These are phyloP conservation scores for Penicillium nordicum DNA, from an alignment of 2,329 filamentous ascomycete genomes.

Conservation along the genomic window DNA sequence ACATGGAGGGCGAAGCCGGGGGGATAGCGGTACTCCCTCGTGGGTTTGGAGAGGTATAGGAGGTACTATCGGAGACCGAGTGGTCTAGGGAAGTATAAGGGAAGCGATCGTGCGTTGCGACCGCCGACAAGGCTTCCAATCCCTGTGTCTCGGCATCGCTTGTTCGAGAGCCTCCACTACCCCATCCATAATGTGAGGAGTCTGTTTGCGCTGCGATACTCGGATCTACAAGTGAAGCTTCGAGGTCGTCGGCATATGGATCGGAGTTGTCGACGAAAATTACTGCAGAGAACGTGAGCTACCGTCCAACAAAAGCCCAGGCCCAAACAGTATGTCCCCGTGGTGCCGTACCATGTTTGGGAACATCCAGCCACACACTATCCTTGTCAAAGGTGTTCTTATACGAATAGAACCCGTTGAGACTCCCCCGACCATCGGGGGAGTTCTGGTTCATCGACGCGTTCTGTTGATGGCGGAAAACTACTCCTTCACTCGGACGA, in stretches of 20 bases:
- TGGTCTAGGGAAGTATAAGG: constrained; percentile 28
- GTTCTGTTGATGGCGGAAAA: constrained; percentile 68
- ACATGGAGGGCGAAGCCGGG: constrained; percentile 43
- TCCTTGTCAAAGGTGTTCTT: constrained; percentile 62
- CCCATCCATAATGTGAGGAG: constrained; percentile 33
- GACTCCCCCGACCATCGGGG: constrained; percentile 39
- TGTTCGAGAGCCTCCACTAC: constrained; percentile 24
- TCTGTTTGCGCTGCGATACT: constrained; percentile 30
- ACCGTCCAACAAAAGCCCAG: neutral
- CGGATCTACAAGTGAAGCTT: constrained; percentile 33
- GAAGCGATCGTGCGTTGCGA: constrained; percentile 45
- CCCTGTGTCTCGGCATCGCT: constrained; percentile 46
- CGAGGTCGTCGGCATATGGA: constrained; percentile 55
- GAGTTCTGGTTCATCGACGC: constrained; percentile 60
- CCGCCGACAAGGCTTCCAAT: constrained; percentile 53
- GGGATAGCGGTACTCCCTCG: constrained; percentile 31
- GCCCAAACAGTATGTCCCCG: neutral
- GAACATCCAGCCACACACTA: constrained; percentile 61
- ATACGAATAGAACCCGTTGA: constrained; percentile 63
- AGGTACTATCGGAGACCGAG: constrained; percentile 26
- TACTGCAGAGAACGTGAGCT: constrained; percentile 38
- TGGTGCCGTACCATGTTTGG: constrained; percentile 50
- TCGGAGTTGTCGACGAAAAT: constrained; percentile 62
- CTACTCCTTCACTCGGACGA: constrained; percentile 59
- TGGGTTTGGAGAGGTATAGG: constrained; percentile 34